Conservation (phyloP, 2,329 filamentous ascomycete species). For the Nemania diffusa region DNA sequence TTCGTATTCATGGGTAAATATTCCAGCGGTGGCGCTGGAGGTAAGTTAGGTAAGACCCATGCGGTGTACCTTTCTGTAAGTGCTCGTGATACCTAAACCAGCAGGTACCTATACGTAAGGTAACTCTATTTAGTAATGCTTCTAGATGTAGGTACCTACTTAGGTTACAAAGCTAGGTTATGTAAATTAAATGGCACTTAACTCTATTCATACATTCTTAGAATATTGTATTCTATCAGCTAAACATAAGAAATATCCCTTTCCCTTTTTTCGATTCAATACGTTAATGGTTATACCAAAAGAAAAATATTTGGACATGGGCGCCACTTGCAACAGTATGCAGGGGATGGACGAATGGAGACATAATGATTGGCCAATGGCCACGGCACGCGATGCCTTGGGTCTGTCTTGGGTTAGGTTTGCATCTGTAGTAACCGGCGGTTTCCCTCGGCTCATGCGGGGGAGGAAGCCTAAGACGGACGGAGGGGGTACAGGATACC, state of each 20-base stretch:
- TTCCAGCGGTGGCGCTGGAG: neutral
- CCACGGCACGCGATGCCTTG: neutral
- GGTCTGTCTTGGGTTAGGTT: neutral
- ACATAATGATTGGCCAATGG: conserved; percentile 38
- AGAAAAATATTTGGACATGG: neutral
- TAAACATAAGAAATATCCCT: too few species aligned
- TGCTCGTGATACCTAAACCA: too few species aligned
- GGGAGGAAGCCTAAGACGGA: conserved; percentile 36
- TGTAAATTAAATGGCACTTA: too few species aligned
- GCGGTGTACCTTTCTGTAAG: neutral
- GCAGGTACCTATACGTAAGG: too few species aligned
- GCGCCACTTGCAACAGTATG: neutral
- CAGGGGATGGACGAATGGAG: conserved; percentile 24
- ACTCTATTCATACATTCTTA: too few species aligned
- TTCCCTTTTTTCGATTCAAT: neutral
- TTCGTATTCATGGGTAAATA: neutral
- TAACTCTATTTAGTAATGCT: conserved; percentile 1
- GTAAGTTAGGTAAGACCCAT: too few species aligned
- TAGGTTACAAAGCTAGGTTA: too few species aligned
- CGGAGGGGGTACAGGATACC: conserved; percentile 31
- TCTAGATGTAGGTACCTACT: neutral
- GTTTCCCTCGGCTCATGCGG: conserved; percentile 51
- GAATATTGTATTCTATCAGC: too few species aligned
- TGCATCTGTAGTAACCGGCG: conserved; percentile 30
- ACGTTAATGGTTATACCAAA: neutral